Evolutionary conservation across 2,329 filamentous ascomycete species (phyloP).

Genomic region (Myotisia sp.): DNA sequence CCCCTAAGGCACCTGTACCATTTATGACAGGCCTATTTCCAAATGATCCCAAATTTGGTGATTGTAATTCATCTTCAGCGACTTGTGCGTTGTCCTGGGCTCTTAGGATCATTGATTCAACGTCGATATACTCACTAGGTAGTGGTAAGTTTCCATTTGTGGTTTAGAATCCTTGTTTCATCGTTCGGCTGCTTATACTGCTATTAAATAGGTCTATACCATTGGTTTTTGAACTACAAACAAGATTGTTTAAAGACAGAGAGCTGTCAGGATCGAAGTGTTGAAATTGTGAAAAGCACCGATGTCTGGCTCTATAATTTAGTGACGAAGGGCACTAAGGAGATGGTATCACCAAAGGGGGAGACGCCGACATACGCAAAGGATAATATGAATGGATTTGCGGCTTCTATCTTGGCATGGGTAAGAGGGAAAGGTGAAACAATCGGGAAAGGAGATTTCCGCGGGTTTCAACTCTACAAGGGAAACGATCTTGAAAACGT

Average conservation of each 20-base stretch:
- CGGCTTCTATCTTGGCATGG: constrained; percentile 16
- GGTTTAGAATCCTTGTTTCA: background rate
- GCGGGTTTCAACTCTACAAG: background rate
- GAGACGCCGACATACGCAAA: constrained; percentile 9
- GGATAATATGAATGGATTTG: constrained; percentile 14
- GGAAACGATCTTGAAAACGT: background rate
- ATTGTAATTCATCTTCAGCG: background rate
- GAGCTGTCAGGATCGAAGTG: constrained; percentile 5
- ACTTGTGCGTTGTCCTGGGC: constrained; percentile 4
- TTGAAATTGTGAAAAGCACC: constrained; percentile 1
- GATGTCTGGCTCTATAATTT: constrained; percentile 11
- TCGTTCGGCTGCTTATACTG: no score
- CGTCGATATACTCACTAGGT: background rate
- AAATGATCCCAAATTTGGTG: constrained; percentile 4
- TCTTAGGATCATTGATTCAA: constrained; percentile 1
- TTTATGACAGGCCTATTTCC: constrained; percentile 25
- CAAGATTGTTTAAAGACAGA: constrained; percentile 6
- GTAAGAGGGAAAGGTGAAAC: constrained; percentile 7
- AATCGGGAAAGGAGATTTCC: constrained; percentile 7
- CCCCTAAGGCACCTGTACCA: constrained; percentile 52
- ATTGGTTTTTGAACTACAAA: constrained; percentile 4
- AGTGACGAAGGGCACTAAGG: constrained; percentile 9
- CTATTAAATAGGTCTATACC: constrained; percentile 4
- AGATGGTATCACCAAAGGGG: constrained; percentile 13
- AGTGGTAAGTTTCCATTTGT: background rate